phyloP scores from a whole-genome alignment of 495 filamentous ascomycete genomes.

The Tuber melanosporum region DNA sequence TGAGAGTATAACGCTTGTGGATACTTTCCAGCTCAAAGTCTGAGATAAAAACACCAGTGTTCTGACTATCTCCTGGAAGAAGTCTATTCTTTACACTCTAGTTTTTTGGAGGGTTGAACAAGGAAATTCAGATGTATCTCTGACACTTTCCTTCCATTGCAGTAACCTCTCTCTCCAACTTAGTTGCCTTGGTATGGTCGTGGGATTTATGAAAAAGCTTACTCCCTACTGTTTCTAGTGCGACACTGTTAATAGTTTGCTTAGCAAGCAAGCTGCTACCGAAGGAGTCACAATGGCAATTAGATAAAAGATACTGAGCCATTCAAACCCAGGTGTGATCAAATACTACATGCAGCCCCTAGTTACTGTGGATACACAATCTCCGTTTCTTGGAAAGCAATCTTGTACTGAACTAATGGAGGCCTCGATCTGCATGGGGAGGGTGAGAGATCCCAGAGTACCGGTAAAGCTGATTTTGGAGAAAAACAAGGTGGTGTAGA shows the following conservation, averaged over 20 bases:
- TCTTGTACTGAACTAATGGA: background rate
- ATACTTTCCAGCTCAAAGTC: background rate
- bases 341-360: background rate
- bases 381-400: background rate
- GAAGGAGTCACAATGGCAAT: background rate
- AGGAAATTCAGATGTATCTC: background rate
- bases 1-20: background rate
- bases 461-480: background rate
- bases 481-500: background rate
- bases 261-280: background rate
- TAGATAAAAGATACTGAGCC: background rate
- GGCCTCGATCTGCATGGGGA: background rate
- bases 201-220: background rate
- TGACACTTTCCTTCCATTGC: background rate
- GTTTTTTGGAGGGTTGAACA: background rate
- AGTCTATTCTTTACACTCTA: background rate
- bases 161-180: background rate
- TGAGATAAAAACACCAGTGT: background rate
- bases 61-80: background rate
- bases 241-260: background rate
- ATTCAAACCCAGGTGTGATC: background rate
- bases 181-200: background rate
- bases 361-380: background rate
- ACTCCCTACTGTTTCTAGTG: background rate
- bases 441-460: background rate